Evolutionary conservation across 164 flowering plant genomes (phyloP).

Genomic region (Amborella trichopoda): DNA sequence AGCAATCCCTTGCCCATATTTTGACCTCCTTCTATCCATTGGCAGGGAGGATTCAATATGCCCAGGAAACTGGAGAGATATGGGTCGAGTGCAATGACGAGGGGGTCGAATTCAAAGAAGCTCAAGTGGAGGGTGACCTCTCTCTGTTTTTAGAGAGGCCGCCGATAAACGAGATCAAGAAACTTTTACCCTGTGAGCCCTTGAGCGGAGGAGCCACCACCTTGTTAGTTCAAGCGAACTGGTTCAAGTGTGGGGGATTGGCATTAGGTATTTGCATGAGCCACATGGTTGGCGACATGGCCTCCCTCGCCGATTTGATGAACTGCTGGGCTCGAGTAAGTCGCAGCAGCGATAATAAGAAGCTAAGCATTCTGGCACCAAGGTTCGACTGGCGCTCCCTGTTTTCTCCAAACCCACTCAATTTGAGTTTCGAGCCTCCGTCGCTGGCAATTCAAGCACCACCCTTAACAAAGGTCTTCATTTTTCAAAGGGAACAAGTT

Average conservation of each 20-base stretch:
- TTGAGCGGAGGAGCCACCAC: neutral
- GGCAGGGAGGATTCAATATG: slow-evolving; percentile 6
- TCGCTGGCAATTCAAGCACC: too few relatives aligned
- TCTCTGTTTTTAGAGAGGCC: neutral
- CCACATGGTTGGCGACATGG: slow-evolving; percentile 26
- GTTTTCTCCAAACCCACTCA: too few relatives aligned
- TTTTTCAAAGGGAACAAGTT: too few relatives aligned
- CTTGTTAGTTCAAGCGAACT: slow-evolving; percentile 22
- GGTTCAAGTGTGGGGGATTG: slow-evolving; percentile 31
- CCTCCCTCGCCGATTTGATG: slow-evolving; percentile 13
- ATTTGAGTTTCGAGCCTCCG: too few relatives aligned
- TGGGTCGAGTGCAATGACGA: slow-evolving; percentile 6
- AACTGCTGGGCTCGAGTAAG: slow-evolving; percentile 36
- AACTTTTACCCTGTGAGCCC: slow-evolving; percentile 11
- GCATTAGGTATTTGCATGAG: slow-evolving; percentile 18
- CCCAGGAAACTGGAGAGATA: too few relatives aligned
- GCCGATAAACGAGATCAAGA: neutral
- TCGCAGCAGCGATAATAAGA: too few relatives aligned
- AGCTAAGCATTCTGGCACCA: too few relatives aligned
- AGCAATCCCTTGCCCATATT: slow-evolving; percentile 5
- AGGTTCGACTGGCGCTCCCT: too few relatives aligned
- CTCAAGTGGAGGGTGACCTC: slow-evolving; percentile 2
- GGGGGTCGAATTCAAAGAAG: slow-evolving; percentile 3
- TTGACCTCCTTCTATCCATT: slow-evolving; percentile 6
- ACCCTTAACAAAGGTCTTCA: too few relatives aligned